Conservation (phyloP, 495 filamentous ascomycete species). For the Aspergillus saccharolyticus region DNA sequence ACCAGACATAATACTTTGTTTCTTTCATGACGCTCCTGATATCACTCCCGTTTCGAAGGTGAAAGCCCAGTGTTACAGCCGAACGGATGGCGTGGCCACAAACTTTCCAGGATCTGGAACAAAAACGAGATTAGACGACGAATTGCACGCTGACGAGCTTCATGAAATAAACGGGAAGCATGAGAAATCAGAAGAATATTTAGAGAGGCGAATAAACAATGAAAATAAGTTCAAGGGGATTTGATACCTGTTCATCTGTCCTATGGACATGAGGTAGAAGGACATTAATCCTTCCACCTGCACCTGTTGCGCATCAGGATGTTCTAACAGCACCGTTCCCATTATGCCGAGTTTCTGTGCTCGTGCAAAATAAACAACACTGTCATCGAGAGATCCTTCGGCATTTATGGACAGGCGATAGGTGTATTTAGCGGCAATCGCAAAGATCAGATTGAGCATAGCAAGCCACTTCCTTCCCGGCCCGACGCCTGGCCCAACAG, state of each 20-base stretch:
- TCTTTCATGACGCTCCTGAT: conserved; percentile 46
- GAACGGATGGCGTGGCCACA: conserved; percentile 56
- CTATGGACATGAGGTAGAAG: conserved; percentile 55
- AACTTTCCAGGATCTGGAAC: conserved; percentile 53
- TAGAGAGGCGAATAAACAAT: too few relatives aligned
- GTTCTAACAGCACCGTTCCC: conserved; percentile 42
- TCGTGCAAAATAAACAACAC: conserved; percentile 53
- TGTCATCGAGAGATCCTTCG: conserved; percentile 21
- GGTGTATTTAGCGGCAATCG: conserved; percentile 52
- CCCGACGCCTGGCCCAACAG: conserved; percentile 22
- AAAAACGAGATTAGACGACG: neutral
- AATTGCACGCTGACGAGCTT: neutral
- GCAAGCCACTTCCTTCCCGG: conserved; percentile 49
- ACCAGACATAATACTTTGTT: conserved; percentile 38
- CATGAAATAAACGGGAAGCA: neutral
- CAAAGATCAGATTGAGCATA: conserved; percentile 62
- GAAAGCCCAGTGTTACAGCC: conserved; percentile 54
- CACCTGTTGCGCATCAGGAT: conserved; percentile 54
- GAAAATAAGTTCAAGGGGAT: neutral
- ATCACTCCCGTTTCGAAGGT: conserved; percentile 53
- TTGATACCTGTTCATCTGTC: conserved; percentile 54
- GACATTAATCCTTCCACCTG: conserved; percentile 53
- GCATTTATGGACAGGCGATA: conserved; percentile 21
- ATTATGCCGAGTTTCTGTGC: conserved; percentile 52
- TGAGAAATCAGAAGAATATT: neutral